Percentiles rank a stretch among this genome's conserved stretches.
Conservation (phyloP, 2,329 filamentous ascomycete genomes). For the Fonsecaea erecta region DNA sequence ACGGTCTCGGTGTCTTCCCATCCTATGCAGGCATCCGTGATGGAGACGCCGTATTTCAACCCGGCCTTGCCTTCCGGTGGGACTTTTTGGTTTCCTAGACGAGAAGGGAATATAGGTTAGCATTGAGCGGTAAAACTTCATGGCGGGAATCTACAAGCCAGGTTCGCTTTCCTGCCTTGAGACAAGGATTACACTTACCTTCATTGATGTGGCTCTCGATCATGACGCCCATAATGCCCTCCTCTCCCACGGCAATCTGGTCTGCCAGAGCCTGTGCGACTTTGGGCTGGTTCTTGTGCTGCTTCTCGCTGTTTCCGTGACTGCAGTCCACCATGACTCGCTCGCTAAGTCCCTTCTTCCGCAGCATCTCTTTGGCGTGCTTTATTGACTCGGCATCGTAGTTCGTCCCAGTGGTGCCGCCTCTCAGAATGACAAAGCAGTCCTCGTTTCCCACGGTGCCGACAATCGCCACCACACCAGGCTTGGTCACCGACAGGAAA, state of each 20-base stretch:
- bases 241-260: slow-evolving; percentile 85
- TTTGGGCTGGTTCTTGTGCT: slow-evolving; percentile 96
- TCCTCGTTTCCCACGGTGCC: slow-evolving; percentile 93
- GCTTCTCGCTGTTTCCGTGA: slow-evolving; percentile 96
- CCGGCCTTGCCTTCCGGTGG: slow-evolving; percentile 40
- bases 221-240: slow-evolving; percentile 93
- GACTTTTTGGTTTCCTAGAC: slow-evolving; percentile 43
- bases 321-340: slow-evolving; percentile 99
- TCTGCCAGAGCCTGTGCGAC: slow-evolving; percentile 81
- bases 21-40: slow-evolving; percentile 69
- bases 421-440: slow-evolving; percentile 94
- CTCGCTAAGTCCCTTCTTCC: slow-evolving; percentile 80
- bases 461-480: slow-evolving; percentile 88
- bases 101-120: neutral
- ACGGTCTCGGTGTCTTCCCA: slow-evolving; percentile 88
- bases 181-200: slow-evolving; percentile 74
- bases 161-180: neutral
- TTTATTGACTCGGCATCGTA: slow-evolving; percentile 85
- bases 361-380: slow-evolving; percentile 75
- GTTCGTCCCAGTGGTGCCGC: slow-evolving; percentile 90
- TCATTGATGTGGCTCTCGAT: slow-evolving; percentile 98
- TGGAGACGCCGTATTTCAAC: slow-evolving; percentile 42
- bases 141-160: neutral
- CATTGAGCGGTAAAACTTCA: neutral
- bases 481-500: slow-evolving; percentile 98